Percentiles rank a stretch among this genome's conserved stretches.
These are phyloP conservation scores for Erythrophleum ivorense DNA, from an alignment of 331 rosid genomes.

Conservation along the genomic window DNA sequence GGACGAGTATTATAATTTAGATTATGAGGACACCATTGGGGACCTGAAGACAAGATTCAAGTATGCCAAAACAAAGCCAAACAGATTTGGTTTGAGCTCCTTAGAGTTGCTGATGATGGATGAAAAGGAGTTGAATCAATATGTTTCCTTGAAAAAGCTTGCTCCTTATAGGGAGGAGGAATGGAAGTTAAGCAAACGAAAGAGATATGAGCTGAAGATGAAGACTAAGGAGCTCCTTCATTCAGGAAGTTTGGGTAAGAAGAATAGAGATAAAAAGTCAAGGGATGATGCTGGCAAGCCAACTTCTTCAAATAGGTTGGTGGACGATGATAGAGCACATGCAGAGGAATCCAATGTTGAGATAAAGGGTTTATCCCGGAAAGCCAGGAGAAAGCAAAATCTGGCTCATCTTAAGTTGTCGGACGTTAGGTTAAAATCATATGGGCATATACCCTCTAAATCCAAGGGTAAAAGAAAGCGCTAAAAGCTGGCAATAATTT, in stretches of 20 bases:
- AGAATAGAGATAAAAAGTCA: slow-evolving; percentile 47
- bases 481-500: slow-evolving; percentile 38
- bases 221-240: slow-evolving; percentile 61
- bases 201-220: slow-evolving; percentile 64
- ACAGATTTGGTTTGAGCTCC: slow-evolving; percentile 67
- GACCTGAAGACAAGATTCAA: slow-evolving; percentile 93
- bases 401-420: slow-evolving; percentile 51
- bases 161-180: slow-evolving; percentile 82
- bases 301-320: slow-evolving; percentile 37
- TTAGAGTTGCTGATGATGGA: slow-evolving; percentile 66
- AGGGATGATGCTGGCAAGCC: slow-evolving; percentile 45
- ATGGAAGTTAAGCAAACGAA: slow-evolving; percentile 76
- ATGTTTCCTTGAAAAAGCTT: slow-evolving; percentile 79
- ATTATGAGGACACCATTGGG: slow-evolving; percentile 87
- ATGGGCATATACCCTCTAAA: slow-evolving; percentile 56
- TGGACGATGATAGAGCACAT: slow-evolving; percentile 45
- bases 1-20: slow-evolving; percentile 91
- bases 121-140: slow-evolving; percentile 82
- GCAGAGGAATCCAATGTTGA: slow-evolving; percentile 44
- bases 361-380: slow-evolving; percentile 54
- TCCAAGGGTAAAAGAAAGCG: slow-evolving; percentile 57
- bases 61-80: slow-evolving; percentile 79
- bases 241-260: slow-evolving; percentile 38
- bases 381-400: slow-evolving; percentile 62
- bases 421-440: slow-evolving; percentile 53